Percentiles rank a stretch among this genome's conserved stretches.
Conservation (phyloP, 495 filamentous ascomycete genomes). For the Lasiosphaeria ovina region DNA sequence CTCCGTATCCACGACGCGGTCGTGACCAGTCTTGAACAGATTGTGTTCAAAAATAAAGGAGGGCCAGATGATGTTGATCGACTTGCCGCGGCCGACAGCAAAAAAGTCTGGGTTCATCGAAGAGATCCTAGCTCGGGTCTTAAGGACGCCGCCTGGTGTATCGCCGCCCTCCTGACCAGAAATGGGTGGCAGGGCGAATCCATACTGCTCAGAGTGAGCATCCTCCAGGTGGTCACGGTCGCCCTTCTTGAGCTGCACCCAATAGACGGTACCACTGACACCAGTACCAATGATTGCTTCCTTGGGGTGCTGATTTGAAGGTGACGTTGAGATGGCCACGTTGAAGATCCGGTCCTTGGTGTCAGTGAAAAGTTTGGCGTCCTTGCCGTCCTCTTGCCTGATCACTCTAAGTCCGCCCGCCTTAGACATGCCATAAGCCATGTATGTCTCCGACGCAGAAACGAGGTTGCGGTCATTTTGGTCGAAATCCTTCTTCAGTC, state of each 20-base stretch:
- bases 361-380: slow-evolving; percentile 83
- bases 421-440: slow-evolving; percentile 89
- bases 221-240: slow-evolving; percentile 72
- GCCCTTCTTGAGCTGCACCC: slow-evolving; percentile 70
- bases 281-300: slow-evolving; percentile 89
- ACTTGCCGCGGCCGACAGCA: slow-evolving; percentile 91
- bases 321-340: slow-evolving; percentile 71
- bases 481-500: slow-evolving; percentile 95
- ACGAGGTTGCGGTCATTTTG: slow-evolving; percentile 92
- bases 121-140: slow-evolving; percentile 89
- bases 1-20: slow-evolving; percentile 75
- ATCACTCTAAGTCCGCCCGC: slow-evolving; percentile 88
- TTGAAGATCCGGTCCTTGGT: slow-evolving; percentile 91
- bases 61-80: slow-evolving; percentile 87
- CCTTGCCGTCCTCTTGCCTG: slow-evolving; percentile 85
- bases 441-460: slow-evolving; percentile 84
- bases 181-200: slow-evolving; percentile 79
- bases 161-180: slow-evolving; percentile 68
- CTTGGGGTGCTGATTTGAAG: slow-evolving; percentile 48
- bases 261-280: slow-evolving; percentile 91
- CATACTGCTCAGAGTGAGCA: slow-evolving; percentile 67
- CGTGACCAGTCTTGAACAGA: slow-evolving; percentile 68
- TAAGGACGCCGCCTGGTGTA: slow-evolving; percentile 82
- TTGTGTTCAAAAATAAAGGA: slow-evolving; percentile 66
- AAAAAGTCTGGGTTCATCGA: slow-evolving; percentile 88